Evolutionary conservation across 352 stramenopile genomes (phyloP).

Genomic region (Globisporangium paroecandrum): DNA sequence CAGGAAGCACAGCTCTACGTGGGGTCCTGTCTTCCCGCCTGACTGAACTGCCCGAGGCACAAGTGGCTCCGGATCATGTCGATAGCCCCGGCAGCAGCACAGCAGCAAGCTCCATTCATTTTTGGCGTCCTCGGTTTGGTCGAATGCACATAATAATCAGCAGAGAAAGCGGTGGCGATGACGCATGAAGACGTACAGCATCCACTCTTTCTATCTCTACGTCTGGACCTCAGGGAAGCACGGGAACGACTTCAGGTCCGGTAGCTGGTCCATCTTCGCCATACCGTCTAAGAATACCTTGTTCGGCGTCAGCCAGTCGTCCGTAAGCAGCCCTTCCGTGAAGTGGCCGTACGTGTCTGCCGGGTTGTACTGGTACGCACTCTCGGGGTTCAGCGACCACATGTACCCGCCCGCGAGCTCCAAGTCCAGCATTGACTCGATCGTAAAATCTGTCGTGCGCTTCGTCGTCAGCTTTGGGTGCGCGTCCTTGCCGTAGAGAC

Average conservation of each 20-base stretch:
- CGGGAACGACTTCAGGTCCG: constrained; percentile 63
- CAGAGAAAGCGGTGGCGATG: neutral
- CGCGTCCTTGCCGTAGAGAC: constrained; percentile 55
- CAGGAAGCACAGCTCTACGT: neutral
- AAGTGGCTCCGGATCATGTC: neutral
- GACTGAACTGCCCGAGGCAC: neutral
- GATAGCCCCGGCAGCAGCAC: neutral
- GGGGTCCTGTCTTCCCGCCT: neutral
- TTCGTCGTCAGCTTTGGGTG: constrained; percentile 55
- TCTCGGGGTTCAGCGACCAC: constrained; percentile 78
- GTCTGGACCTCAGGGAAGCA: constrained; percentile 34
- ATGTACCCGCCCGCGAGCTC: constrained; percentile 68
- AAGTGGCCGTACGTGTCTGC: constrained; percentile 57
- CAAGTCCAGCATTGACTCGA: constrained; percentile 52
- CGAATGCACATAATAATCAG: constrained; percentile 8
- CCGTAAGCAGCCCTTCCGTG: constrained; percentile 56
- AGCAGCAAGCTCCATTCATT: neutral
- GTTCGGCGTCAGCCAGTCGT: constrained; percentile 74
- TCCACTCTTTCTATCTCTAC: neutral
- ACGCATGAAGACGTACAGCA: neutral
- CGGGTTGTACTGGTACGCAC: constrained; percentile 73
- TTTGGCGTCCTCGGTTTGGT: neutral
- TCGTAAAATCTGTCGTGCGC: constrained; percentile 63
- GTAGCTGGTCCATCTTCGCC: constrained; percentile 42
- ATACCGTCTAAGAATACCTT: constrained; percentile 58